Base-by-base conservation (phyloP, 495 filamentous ascomycete genomes). In the Penicillium mononematosum region DNA sequence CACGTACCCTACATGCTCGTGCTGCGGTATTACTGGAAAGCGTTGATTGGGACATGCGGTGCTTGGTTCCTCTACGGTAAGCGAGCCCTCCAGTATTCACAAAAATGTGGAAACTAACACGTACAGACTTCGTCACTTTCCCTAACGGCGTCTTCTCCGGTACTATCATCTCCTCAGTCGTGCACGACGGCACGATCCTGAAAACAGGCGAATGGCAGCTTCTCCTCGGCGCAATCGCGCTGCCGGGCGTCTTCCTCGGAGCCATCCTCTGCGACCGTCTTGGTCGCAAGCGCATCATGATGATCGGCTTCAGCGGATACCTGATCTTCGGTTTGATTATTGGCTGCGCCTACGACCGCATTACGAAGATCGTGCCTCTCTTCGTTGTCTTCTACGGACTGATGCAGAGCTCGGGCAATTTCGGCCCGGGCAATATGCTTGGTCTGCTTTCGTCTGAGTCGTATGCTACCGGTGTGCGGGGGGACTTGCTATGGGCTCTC, bases 321-420 rank as follows among this genome's bases (percentile, higher is more conserved):
- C 62, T 80, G 16, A 52, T 83, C 45, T 80, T 82, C 41, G 80
- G 80, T 0, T 62, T 83, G 7, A 80, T 81, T 46, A 80, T 82
- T 24, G 78, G 80, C 14, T 70, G 76, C 43, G 65, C 77, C 16
- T 81, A 78, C 45, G 61, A 79, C 11, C 66, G 72, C 17, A 71
- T 82, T 49, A 78, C 70, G 7, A 79, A 78, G 46, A 79, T 81
- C 44, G 53, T 79, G 0, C 80, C 79, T 2, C 69, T 81, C 10
- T 82, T 83, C 65, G 73, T 82, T n/a, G 64, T 81, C 34, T 76
- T 81, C 56, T 83, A 82, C 60, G 80, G 78, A 5, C 64, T 82
- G 7, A 79, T 83, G 77, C 72, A 75, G 25, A 76, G 72, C 42
- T 77, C 66, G 8, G 78, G 78, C n/a, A 80, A 81, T 45, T 58